Conservation (phyloP, 1,284 basidiomycete genomes). For the Boletellus deceptivus region DNA sequence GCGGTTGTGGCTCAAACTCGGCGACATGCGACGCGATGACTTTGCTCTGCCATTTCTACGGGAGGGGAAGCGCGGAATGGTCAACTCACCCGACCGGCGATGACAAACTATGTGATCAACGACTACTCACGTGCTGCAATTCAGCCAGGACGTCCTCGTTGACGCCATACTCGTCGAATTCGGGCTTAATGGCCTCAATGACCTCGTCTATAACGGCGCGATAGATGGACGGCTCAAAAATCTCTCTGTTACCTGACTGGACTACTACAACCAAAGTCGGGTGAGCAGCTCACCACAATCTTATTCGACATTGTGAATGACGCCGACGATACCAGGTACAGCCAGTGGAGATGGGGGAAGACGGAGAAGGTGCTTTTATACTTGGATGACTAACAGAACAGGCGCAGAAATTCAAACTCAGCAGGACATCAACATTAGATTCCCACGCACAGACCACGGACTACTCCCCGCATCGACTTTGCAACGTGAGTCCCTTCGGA, state of each 20-base stretch:
- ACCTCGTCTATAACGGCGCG: conserved; percentile 97
- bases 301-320: conserved; percentile 74
- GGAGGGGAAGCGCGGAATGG: not conserved
- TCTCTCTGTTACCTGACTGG: conserved; percentile 54
- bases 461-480: too few species aligned
- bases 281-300: conserved; percentile 84
- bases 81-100: conserved; percentile 13
- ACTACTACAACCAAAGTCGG: conserved; percentile 56
- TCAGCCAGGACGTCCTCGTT: conserved; percentile 88
- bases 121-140: conserved; percentile 75
- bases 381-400: conserved; percentile 42
- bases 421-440: conserved; percentile 30
- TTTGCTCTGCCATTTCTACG: conserved; percentile 92
- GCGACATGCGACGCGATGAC: conserved; percentile 91
- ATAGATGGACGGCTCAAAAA: conserved; percentile 86
- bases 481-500: too few species aligned
- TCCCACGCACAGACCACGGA: conserved; percentile 49
- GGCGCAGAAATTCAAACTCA: conserved; percentile 41
- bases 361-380: conserved; percentile 47
- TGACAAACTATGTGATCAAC: conserved; percentile 7
- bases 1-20: conserved; percentile 75
- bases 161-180: conserved; percentile 97
- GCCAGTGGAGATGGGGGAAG: conserved; percentile 36
- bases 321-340: conserved; percentile 36
- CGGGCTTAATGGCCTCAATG: conserved; percentile 81